Base-by-base conservation (phyloP, 176 grass and related monocot species). In the Hyparrhenia diplandra region DNA sequence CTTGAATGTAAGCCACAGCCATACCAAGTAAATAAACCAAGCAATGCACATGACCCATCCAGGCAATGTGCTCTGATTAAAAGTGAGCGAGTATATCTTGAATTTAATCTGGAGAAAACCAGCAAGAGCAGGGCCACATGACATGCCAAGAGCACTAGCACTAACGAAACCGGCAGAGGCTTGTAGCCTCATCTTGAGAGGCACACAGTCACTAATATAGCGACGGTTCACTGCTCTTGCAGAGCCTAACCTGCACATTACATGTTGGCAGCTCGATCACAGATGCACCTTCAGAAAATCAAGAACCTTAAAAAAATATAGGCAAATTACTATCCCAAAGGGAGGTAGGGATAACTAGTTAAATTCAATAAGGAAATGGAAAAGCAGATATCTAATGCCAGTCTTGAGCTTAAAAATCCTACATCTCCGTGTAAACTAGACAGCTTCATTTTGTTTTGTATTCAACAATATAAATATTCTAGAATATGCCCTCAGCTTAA, bases 81-180 rank as follows among this genome's bases (percentile, higher is more conserved):
- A 85, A 73, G 81, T 98, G 42, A 98, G 39, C 8, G 52, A 75
- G 71, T 87, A 93, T 73, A 95, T 78, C 86, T 84, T 98, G 78
- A 98, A 98, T 65, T 92, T 93, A 29, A 13, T 87, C 76, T 98
- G 96, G 64, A 98, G 90, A 59, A 95, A 87, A 43, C 96, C 96
- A 87, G 92, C 96, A 67, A 98, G 78, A 52, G 88, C 96, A 79
- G 96, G 96, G 24, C 96, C 96, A 78, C 92, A 98, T 83, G 96
- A 92, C 96, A 98, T 98, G 37, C 96, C 96, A 49, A 98, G 90
- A 81, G 96, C 96, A 80, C 92, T 95, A 21, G 96, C 92, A 86
- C 92, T 95, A 43, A 98, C 96, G 37, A 98, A 98, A 12, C 90
- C 96, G 7, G 96, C 96, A 82, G 96, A 95, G 54, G 96, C 92